phyloP scores from a whole-genome alignment of 2,329 filamentous ascomycete genomes.

The Pyrenophora teres region DNA sequence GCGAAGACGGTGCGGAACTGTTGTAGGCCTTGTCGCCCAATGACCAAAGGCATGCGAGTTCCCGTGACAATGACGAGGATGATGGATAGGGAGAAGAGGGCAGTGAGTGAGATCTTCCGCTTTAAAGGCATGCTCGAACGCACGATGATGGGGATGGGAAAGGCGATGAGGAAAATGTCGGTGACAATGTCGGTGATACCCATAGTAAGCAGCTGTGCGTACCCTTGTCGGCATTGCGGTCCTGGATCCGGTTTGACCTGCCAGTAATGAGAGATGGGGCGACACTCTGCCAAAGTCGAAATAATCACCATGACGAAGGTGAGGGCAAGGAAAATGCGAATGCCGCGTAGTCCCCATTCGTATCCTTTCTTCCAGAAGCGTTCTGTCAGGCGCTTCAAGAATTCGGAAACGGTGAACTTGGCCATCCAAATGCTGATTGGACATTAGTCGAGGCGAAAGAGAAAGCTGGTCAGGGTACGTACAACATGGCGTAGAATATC shows the following conservation, averaged over 20 bases:
- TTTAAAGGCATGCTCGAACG: slow-evolving; percentile 75
- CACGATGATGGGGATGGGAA: slow-evolving; percentile 87
- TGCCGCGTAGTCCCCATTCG: slow-evolving; percentile 69
- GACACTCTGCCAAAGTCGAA: slow-evolving; percentile 82
- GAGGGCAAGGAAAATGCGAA: slow-evolving; percentile 74
- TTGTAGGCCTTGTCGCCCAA: slow-evolving; percentile 72
- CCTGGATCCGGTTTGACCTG: slow-evolving; percentile 75
- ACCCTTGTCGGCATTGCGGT: slow-evolving; percentile 81
- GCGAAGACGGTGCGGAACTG: slow-evolving; percentile 88
- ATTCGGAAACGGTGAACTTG: slow-evolving; percentile 89
- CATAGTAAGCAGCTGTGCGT: slow-evolving; percentile 86
- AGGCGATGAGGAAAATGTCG: slow-evolving; percentile 82
- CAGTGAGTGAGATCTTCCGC: slow-evolving; percentile 77
- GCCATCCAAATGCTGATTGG: slow-evolving; percentile 79
- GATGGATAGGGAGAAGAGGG: slow-evolving; percentile 84
- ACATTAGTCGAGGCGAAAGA: slow-evolving; percentile 12
- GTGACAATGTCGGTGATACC: slow-evolving; percentile 87
- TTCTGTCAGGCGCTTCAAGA: slow-evolving; percentile 82
- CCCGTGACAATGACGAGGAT: slow-evolving; percentile 78
- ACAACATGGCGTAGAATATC: slow-evolving; percentile 89
- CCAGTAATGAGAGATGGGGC: slow-evolving; percentile 61
- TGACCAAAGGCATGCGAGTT: slow-evolving; percentile 80
- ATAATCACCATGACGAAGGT: slow-evolving; percentile 83
- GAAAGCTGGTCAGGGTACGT: slow-evolving; percentile 45
- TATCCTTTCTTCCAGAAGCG: slow-evolving; percentile 81